A percentile compares a stretch with the other conserved stretches of the same genome.
Evolutionary conservation across 202 grass and related monocot species (phyloP).

Genomic region (Panicum hallii): DNA sequence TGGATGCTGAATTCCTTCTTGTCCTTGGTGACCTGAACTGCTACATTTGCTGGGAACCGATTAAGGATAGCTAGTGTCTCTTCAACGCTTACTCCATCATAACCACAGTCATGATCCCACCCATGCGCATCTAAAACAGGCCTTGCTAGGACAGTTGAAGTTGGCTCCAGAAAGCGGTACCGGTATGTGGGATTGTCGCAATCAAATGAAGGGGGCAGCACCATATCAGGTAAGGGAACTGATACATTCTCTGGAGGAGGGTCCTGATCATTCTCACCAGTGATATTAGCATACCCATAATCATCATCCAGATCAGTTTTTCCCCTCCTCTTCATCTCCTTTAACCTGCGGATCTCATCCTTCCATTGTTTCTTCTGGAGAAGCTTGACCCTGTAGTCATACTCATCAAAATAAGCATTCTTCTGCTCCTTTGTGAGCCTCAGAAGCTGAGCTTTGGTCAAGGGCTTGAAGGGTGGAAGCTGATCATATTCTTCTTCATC

Average conservation of each 20-base stretch:
- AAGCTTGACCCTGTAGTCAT: conserved; percentile 95
- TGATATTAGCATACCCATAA: conserved; percentile 46
- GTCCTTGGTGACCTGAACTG: conserved; percentile 94
- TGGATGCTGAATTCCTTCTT: conserved; percentile 99
- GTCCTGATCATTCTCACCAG: conserved; percentile 76
- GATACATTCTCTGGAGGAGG: conserved; percentile 76
- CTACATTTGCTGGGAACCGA: conserved; percentile 73
- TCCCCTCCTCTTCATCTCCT: conserved; percentile 87
- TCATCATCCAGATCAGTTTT: conserved; percentile 67
- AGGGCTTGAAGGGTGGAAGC: conserved; percentile 90
- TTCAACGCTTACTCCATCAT: conserved; percentile 94
- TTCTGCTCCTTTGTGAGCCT: conserved; percentile 87
- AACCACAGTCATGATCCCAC: conserved; percentile 99
- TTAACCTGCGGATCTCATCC: conserved; percentile 81
- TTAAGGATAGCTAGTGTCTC: conserved; percentile 73
- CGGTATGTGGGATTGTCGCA: conserved; percentile 81
- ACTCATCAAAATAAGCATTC: conserved; percentile 96
- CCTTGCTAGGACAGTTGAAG: conserved; percentile 72
- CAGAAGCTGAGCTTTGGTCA: conserved; percentile 81
- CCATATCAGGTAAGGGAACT: conserved; percentile 91
- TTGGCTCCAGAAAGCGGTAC: conserved; percentile 90
- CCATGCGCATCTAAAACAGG: conserved; percentile 86
- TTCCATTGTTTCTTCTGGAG: conserved; percentile 97
- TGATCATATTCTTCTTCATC: conserved; percentile 81
- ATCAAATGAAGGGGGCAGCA: conserved; percentile 92